Evolutionary conservation across 495 filamentous ascomycete species (phyloP), one percentile per base, ranked within the genome.

Genomic region (Hypoxylon perforatum): DNA sequence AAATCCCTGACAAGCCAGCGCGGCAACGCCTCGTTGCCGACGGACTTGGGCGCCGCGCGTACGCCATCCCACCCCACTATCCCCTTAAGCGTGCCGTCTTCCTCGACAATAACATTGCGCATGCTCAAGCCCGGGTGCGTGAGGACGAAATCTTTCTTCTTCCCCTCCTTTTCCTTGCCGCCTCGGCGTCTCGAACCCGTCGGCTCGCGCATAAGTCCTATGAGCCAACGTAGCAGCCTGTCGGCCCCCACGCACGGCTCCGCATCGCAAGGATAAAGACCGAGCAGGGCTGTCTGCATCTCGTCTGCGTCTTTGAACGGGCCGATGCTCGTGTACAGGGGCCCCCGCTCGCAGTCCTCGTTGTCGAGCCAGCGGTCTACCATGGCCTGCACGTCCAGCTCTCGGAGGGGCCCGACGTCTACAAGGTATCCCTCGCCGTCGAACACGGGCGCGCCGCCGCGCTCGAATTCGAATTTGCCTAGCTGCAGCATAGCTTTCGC

Each of bases 41-140:
- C 11, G 6, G 62, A 64, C 39, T 52, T 56, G 17, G 70, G 70
- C 17, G 36, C 57, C 12, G 46, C 23, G 3, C 57, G 47, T 15
- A 55, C 63, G 1, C 51, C 57, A 17, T 73, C 67, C 70, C 70
- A 73, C 1, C 67, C 70, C 0, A 73, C 23, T 12, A 73, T 70
- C 3, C 58, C 70, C 49, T 65, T 56, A 14, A 73, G 45, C 4
- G 63, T 19, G 1, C 70, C 70, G 22, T 73, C 59, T 12, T 73
- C 18, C 1, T 55, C 60, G 10, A 73, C 42, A 33, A 73, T 35
- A 11, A 73, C 56, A 42, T 73, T 25, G 6, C 56, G 70, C 62
- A 73, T 63, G 21, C 51, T 67, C 7, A 73, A 44, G 47, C 55
- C 50, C 17, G 66, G 47, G n/a, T 73, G 70, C 5, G 66, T 36